Conservation (phyloP, 768 basidiomycete species). For the Naematelia encephala region DNA sequence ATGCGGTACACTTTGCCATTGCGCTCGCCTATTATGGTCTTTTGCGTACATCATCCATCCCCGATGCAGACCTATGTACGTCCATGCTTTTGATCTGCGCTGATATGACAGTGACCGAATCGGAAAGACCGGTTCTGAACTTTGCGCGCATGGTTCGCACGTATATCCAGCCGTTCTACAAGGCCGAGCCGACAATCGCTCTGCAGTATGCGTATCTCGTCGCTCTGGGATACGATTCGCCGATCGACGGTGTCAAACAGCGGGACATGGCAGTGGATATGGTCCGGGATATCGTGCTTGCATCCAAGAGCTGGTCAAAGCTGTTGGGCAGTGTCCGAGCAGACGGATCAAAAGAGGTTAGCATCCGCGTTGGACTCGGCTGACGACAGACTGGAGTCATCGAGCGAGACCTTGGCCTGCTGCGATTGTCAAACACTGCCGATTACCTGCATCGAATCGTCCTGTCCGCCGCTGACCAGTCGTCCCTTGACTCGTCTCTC, state of each 20-base stretch:
- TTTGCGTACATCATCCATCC: slow-evolving; percentile 72
- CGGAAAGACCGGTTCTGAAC: slow-evolving; percentile 51
- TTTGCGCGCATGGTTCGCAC: slow-evolving; percentile 84
- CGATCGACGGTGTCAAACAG: slow-evolving; percentile 74
- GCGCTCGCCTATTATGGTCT: slow-evolving; percentile 90
- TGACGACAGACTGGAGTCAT: slow-evolving; percentile 70
- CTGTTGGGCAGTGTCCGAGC: slow-evolving; percentile 87
- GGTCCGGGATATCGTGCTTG: slow-evolving; percentile 53
- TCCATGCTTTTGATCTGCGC: not conserved
- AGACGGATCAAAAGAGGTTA: slow-evolving; percentile 81
- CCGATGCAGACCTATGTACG: slow-evolving; percentile 65
- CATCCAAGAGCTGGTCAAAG: slow-evolving; percentile 68
- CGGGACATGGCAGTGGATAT: slow-evolving; percentile 58
- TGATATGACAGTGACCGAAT: slow-evolving; percentile 15
- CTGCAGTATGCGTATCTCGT: slow-evolving; percentile 91
- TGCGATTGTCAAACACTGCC: slow-evolving; percentile 63
- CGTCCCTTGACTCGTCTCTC: slow-evolving; percentile 75
- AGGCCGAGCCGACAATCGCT: slow-evolving; percentile 88
- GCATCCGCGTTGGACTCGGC: slow-evolving; percentile 47
- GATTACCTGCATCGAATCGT: slow-evolving; percentile 81
- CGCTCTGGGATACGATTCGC: slow-evolving; percentile 70
- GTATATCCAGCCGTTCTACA: slow-evolving; percentile 86
- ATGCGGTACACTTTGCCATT: slow-evolving; percentile 90
- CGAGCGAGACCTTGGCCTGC: slow-evolving; percentile 73
- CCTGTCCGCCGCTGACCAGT: slow-evolving; percentile 72